A percentile compares a stretch with the other conserved stretches of the same genome.
Conservation (phyloP, 2,329 filamentous ascomycete species). For the Cucurbitaria berberidis region DNA sequence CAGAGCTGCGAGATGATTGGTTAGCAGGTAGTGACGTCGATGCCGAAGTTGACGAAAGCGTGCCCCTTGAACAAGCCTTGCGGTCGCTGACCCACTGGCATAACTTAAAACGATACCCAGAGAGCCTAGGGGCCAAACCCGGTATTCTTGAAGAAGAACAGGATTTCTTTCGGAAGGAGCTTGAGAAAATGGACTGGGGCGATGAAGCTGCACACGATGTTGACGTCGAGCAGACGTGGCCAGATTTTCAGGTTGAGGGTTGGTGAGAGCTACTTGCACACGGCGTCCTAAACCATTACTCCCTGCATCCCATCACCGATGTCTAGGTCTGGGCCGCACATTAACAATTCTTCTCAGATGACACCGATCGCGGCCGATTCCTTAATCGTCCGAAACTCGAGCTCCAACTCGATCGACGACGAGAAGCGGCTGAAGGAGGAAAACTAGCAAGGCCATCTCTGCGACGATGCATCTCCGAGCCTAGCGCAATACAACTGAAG, state of each 20-base stretch:
- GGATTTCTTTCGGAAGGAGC: constrained; percentile 57
- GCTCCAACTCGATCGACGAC: constrained; percentile 4
- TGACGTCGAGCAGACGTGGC: constrained; percentile 29
- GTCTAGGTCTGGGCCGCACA: background rate
- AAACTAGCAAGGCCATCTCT: constrained; percentile 1
- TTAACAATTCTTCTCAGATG: constrained; percentile 14
- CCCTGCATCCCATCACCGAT: background rate
- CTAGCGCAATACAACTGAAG: background rate
- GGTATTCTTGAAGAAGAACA: constrained; percentile 53
- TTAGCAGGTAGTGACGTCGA: constrained; percentile 89
- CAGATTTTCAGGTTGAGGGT: constrained; percentile 37
- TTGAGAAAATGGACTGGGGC: constrained; percentile 58
- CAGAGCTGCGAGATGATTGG: constrained; percentile 95
- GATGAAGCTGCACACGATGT: constrained; percentile 35
- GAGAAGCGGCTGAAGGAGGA: constrained; percentile 7
- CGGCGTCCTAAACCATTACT: background rate
- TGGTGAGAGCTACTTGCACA: constrained; percentile 31
- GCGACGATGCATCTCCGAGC: constrained; percentile 1
- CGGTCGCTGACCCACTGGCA: constrained; percentile 93
- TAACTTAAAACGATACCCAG: constrained; percentile 82
- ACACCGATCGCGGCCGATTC: constrained; percentile 1
- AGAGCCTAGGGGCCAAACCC: constrained; percentile 67
- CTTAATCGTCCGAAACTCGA: background rate
- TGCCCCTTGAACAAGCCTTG: constrained; percentile 90
- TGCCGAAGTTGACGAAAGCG: constrained; percentile 87